Percentiles rank a stretch among this genome's conserved stretches.
Evolutionary conservation across 1,284 basidiomycete genomes (phyloP).

Genomic region (Xerocomus minutiporus): DNA sequence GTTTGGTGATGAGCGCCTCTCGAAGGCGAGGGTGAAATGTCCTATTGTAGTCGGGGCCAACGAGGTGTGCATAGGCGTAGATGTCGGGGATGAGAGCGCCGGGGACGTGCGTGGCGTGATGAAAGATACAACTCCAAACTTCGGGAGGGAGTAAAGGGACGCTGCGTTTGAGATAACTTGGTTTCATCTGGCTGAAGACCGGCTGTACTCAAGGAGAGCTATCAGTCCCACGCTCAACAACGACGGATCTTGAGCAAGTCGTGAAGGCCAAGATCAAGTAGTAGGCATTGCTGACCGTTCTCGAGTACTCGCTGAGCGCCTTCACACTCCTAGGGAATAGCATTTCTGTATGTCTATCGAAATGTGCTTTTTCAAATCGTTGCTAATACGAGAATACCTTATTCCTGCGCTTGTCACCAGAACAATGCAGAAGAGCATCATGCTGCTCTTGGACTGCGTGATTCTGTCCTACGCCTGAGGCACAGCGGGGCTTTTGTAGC

Average conservation of each 20-base stretch:
- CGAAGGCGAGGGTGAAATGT: constrained; percentile 10
- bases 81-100: constrained; percentile 26
- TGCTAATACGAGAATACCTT: background rate
- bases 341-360: constrained; percentile 57
- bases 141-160: constrained; percentile 33
- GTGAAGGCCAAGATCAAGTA: constrained; percentile 65
- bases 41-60: constrained; percentile 11
- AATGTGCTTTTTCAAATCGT: background rate
- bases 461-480: constrained; percentile 63
- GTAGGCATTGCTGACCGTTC: constrained; percentile 23
- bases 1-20: constrained; percentile 30
- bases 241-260: constrained; percentile 55
- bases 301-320: background rate
- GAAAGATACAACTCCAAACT: constrained; percentile 35
- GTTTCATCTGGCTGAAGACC: background rate
- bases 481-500: constrained; percentile 73
- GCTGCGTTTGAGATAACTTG: background rate
- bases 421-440: constrained; percentile 57
- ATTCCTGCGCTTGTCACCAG: constrained; percentile 36
- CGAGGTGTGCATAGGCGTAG: constrained; percentile 15
- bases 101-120: constrained; percentile 30
- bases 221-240: no score
- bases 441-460: constrained; percentile 61
- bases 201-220: no score
- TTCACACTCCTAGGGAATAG: constrained; percentile 53